Evolutionary conservation across 345 rosid species (phyloP).

Genomic region (Eucalyptus leucophloia): DNA sequence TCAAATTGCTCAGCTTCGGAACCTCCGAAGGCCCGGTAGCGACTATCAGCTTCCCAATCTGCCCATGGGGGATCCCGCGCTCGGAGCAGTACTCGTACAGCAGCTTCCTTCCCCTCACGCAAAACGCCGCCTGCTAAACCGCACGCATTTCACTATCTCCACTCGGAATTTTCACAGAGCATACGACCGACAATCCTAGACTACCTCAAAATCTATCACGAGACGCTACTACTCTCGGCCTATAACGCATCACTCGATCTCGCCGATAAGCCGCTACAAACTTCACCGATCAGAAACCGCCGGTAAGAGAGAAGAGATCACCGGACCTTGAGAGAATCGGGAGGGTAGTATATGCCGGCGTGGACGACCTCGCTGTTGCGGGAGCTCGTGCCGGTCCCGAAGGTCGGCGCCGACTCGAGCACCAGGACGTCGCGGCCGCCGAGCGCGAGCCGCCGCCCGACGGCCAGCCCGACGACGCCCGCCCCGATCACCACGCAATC

Average conservation of each 20-base stretch:
- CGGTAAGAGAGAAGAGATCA: neutral
- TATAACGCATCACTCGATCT: neutral
- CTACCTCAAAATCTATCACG: neutral
- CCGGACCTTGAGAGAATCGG: slow-evolving; percentile 53
- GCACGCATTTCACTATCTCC: neutral
- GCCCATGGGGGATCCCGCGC: slow-evolving; percentile 36
- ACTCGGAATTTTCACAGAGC: neutral
- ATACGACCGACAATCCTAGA: neutral
- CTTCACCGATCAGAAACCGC: neutral
- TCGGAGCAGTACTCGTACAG: slow-evolving; percentile 57
- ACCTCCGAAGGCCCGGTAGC: slow-evolving; percentile 55
- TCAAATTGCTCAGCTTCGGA: slow-evolving; percentile 41
- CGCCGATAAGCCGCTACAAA: neutral
- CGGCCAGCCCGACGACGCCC: slow-evolving; percentile 78
- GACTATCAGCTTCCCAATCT: slow-evolving; percentile 79
- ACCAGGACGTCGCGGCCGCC: slow-evolving; percentile 65
- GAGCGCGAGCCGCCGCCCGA: slow-evolving; percentile 55
- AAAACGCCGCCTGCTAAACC: slow-evolving; percentile 37
- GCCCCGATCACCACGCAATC: slow-evolving; percentile 91
- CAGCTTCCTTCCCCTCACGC: slow-evolving; percentile 70
- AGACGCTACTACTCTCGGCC: neutral
- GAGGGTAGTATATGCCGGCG: slow-evolving; percentile 90
- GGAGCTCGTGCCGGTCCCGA: slow-evolving; percentile 75
- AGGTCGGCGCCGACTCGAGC: slow-evolving; percentile 68
- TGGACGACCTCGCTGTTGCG: slow-evolving; percentile 92